Conservation (phyloP, 768 basidiomycete genomes). For the Boletus speciosus region DNA sequence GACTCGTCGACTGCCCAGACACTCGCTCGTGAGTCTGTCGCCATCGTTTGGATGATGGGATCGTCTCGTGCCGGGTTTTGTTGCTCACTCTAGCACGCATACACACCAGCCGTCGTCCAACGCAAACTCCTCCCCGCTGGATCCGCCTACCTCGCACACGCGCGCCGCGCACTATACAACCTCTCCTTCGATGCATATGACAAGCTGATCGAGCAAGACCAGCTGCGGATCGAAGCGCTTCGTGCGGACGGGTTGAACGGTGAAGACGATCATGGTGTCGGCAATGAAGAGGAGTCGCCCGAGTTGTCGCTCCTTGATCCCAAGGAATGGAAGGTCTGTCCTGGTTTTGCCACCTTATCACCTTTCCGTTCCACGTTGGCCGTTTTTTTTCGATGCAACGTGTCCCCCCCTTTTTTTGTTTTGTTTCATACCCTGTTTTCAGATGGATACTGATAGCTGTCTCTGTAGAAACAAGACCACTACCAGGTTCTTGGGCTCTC, state of each 20-base stretch:
- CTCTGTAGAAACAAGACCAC: conserved; percentile 88
- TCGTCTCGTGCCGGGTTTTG: not conserved
- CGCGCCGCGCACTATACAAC: conserved; percentile 69
- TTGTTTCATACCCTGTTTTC: not conserved
- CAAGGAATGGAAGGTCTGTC: conserved; percentile 92
- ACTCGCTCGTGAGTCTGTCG: conserved; percentile 26
- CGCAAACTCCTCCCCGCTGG: conserved; percentile 78
- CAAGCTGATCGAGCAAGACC: conserved; percentile 54
- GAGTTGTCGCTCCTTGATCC: conserved; percentile 78
- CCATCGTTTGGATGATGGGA: not conserved
- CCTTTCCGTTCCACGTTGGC: not conserved
- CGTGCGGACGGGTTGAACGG: conserved; percentile 44
- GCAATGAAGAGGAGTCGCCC: conserved; percentile 79
- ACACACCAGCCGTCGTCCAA: conserved; percentile 29
- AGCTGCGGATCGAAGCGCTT: conserved; percentile 47
- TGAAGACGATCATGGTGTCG: conserved; percentile 89
- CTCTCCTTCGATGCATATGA: conserved; percentile 85
- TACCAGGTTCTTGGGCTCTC: conserved; percentile 96
- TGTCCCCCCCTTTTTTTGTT: not conserved
- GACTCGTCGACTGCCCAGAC: conserved; percentile 10
- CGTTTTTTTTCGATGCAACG: not conserved
- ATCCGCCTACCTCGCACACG: conserved; percentile 80
- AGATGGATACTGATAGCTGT: conserved; percentile 8
- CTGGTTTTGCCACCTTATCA: not conserved
- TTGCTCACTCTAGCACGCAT: conserved; percentile 3